Evolutionary conservation across 108 stramenopile genomes (phyloP), one percentile per base, ranked within the genome.

Genomic region (Nitzschia palea): DNA sequence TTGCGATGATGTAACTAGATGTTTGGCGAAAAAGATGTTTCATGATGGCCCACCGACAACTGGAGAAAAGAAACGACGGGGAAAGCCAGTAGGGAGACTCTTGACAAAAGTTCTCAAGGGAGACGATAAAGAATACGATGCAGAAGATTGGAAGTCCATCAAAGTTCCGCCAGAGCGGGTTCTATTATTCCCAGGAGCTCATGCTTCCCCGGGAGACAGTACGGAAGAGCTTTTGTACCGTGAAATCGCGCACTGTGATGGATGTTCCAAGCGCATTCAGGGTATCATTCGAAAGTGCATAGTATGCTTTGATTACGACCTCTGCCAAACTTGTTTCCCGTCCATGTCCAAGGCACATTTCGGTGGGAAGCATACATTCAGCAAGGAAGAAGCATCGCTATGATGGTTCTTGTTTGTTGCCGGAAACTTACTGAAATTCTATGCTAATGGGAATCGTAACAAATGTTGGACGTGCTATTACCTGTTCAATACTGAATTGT

Each of bases 261-360:
- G 69, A 14, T 94, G 93, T 40, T 53, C 64, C 17, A 44, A 65
- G 18, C 57, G 59, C 56, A 91, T 94, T 33, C 62, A 28, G 22
- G 83, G 81, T 18, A 47, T 26, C 1, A 84, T 94, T 35, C 78
- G 55, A 26, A 82, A 86, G 62, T 94, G 93, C 59, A 67, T 54
- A 23, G 45, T 44, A n/a, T 94, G 93, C 50, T 94, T 94, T 66
- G 93, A 94, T 62, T 94, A 73, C 57, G 93, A 94, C 76, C 62
- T 94, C n/a, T 94, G 93, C 62, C 29, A 53, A 3, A 56, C 34
- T n/a, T 94, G 93, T 45, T 89, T 74, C 68, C 83, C 59, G 10
- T 10, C n/a, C 15, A n/a, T 43, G 17, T 73, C 68, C 4, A 53
- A 67, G 57, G 71, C 57, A 15, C 86, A 88, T 73, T 71, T 44